Base-by-base conservation (phyloP, 352 stramenopile species). In the Blastocystis sp. region DNA sequence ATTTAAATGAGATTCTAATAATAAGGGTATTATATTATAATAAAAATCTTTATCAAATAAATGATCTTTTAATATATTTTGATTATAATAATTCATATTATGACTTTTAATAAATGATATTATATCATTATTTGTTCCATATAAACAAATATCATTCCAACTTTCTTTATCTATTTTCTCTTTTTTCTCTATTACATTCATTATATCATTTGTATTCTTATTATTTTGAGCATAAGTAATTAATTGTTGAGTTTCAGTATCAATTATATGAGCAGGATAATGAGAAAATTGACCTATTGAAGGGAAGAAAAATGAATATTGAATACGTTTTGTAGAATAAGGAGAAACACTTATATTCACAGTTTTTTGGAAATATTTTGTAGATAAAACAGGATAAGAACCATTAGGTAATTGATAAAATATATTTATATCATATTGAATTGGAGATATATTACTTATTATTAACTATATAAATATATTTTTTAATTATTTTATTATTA, bases 371-470 rank as follows among this genome's bases (percentile, higher is more conserved):
- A 75, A 75, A 56, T 75, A 77, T 0, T 68, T 66, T 37, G 54
- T 54, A 6, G 43, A 59, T 28, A 80, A 49, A n/a, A n/a, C n/a
- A 4, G 75, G 75, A 58, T 77, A 57, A 19, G 73, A 44, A 13
- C 75, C 75, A 52, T 73, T 67, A 1, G 75, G 75, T 35, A 82
- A 77, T 64, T 82, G 75, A 28, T 78, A 47, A n/a, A 82, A 48
- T 27, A 80, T 36, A 16, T 76, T 73, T 9, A 80, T 42, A 35
- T 66, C 55, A 5, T 27, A 66, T 9, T 70, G 58, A 9, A 66
- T 21, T 1, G 55, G 43, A 0, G 67, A 67, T 55, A 80, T 73
- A 46, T 81, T 81, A 43, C 68, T 80, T 10, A 80, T 40, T 18
- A 69, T 78, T 36, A 80, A 66, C 32, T 76, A n/a, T n/a, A n/a